Evolutionary conservation across 225 moss, liverwort and hornwort genomes (phyloP), one percentile per base, ranked within the genome.

Genomic region (Lunularia cruciata): DNA sequence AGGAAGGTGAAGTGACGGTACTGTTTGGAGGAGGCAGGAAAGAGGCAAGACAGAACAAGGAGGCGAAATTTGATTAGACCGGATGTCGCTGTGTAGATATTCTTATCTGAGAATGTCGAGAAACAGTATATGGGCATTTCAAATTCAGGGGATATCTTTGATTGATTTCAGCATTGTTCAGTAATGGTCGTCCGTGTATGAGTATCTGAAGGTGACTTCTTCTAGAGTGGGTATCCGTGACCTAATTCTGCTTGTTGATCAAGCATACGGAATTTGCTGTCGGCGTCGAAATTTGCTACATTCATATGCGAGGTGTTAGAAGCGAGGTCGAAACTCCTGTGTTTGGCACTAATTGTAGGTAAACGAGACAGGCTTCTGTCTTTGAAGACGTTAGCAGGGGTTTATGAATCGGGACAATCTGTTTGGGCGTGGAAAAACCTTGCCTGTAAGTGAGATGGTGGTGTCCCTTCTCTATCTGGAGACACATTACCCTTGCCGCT

Each of bases 361-460:
- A 25, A 19, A n/a, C 25, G 45, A 13, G 30, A 13, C 16, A 64
- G 30, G 45, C 27, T 25, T 30, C 27, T 11, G 27, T 46, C 45
- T 6, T 31, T 16, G 30, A 46, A 51, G 67, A 35, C 49, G 34
- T 66, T 47, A n/a, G 48, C 49, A 34, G 67, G 67, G 67, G 67
- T 67, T 67, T 67, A 67, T 35, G 48, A 51, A 36, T 16, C 51
- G n/a, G 35, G 33, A 36, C 65, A 34, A 48, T 67, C 5, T 35
- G 1, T 36, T 35, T 2, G 35, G 20, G 33, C 48, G 67, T 32
- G 35, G 45, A 52, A 34, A 33, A 13, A 22, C 67, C 49, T 35
- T 67, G 49, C 22, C 34, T 23, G 49, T 28, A 51, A 5, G n/a
- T 31, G 34, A 67, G 31, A 51, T 40, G 67, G 49, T 33, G 49